These are phyloP conservation scores for Golubevia pallescens DNA, from an alignment of 1,284 basidiomycete genomes.

Conservation along the genomic window DNA sequence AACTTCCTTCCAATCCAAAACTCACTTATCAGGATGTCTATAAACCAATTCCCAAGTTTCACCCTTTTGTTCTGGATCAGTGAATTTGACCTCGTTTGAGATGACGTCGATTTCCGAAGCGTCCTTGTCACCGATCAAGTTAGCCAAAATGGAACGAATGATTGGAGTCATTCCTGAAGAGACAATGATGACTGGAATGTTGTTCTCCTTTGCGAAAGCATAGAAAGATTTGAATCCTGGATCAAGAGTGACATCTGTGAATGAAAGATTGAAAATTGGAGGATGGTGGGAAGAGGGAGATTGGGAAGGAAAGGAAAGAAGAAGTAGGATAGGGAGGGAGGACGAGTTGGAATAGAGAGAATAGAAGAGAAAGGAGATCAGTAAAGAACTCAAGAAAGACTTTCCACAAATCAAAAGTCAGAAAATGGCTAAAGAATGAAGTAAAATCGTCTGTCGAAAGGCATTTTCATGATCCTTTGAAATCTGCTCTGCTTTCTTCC, in stretches of 20 bases:
- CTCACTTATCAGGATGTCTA: constrained; percentile 53
- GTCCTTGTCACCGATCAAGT: constrained; percentile 62
- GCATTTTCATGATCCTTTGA: neutral
- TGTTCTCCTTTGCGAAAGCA: constrained; percentile 53
- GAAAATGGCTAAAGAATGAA: too few species aligned
- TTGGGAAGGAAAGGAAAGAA: neutral
- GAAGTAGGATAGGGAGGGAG: neutral
- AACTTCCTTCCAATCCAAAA: too few species aligned
- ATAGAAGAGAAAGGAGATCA: neutral
- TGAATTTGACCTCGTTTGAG: constrained; percentile 61
- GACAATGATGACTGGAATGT: constrained; percentile 61
- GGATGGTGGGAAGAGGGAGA: neutral
- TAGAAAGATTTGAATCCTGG: constrained; percentile 64
- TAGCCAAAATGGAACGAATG: constrained; percentile 58
- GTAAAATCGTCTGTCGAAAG: too few species aligned
- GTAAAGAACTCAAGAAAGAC: too few species aligned
- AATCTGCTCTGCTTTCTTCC: neutral
- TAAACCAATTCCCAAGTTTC: constrained; percentile 59
- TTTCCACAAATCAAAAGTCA: too few species aligned
- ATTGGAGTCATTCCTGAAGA: constrained; percentile 62
- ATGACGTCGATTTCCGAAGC: constrained; percentile 59
- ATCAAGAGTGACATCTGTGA: constrained; percentile 57
- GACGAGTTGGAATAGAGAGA: neutral
- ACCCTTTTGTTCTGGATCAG: constrained; percentile 55
- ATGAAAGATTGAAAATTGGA: too few species aligned